Base-by-base conservation (phyloP, 768 basidiomycete genomes). In the Asterophora parasitica region DNA sequence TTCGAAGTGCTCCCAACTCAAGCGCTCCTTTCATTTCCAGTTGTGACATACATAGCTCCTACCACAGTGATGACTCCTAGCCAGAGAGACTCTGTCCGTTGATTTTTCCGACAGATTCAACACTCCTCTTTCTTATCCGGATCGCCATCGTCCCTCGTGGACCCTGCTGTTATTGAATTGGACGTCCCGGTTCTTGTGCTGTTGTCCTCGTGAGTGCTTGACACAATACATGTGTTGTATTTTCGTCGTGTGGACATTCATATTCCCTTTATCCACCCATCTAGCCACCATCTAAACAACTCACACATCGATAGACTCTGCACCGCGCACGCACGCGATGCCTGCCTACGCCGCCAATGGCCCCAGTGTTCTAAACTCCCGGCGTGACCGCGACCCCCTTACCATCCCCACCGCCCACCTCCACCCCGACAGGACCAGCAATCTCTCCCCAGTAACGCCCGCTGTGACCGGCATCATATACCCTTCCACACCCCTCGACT, bases 381-480 rank as follows among this genome's bases (percentile, higher is more conserved):
- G 62, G 49, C 65, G 56, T 53, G 65, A 66, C 45, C 54, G 56
- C 53, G 65, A 66, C 45, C 54, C 48, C 44, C 46, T 56, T 39
- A 51, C 41, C 42, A 54, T 56, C 32, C 51, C 52, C 49, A 41
- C 32, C 37, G 49, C 49, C 44, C 39, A 43, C 42, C 40, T 46
- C 43, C 54, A 37, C 43, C 36, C 46, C 44, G 45, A 57, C 39
- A 66, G 61, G 50, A 55, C 43, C 30, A 23, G 23, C 23, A 57
- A 61, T 52, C 57, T 58, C 6, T 69, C 71, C 17, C 71, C 73
- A 36, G 63, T 67, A 51, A 75, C 73, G 20, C 71, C 73, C 48
- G 74, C 71, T 20, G 72, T 77, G 28, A 75, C 75, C 19, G 73
- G 74, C 33, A 74, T 77, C 55, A 64, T 68, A 49, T 75, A 74